Base-by-base conservation (phyloP, 208 protist species). In the Phytomonas serpens region DNA sequence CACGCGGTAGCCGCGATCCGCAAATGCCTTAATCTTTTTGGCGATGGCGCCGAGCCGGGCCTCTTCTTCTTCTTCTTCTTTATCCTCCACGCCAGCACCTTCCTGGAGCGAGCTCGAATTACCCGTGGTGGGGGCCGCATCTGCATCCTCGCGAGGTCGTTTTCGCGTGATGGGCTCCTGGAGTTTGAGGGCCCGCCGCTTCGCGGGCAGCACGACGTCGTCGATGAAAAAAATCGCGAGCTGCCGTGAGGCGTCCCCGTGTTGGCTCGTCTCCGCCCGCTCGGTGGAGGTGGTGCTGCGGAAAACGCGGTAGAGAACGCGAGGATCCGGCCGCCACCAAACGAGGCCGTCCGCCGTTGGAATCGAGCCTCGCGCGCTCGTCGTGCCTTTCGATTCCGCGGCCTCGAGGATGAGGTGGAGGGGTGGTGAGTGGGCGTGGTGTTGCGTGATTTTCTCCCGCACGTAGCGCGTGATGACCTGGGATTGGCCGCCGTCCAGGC, bases 201-300 rank as follows among this genome's bases (percentile, higher is more conserved):
- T 51, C 3, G 29, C 11, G 23, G 68, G 61, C 16, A 86, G 64
- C n/a, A 87, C 42, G 7, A 93, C 82, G 68, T 87, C 81, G 29
- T 91, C 79, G 32, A 96, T 80, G 33, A 93, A 91, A 72, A 92
- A 83, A 23, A 93, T 83, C 13, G 80, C 78, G 19, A 96, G 61
- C 66, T 86, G 78, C 31, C 81, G 85, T 4, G 84, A 79, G 14
- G 80, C 79, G 32, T 90, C 89, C n/a, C 72, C 75, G 67, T 85
- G 85, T n/a, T 72, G 77, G 32, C 70, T 74, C 64, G 65, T 77
- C 32, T 71, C 65, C 31, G 61, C 65, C 51, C 61, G 68, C 72
- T 79, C 81, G 23, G 31, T 64, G 9, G 68, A 69, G 23, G 64
- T 33, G 32, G 42, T 38, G 14, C 71, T 62, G 19, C 86, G 78